Percentiles rank a stretch among this genome's conserved stretches.
These are phyloP conservation scores for Comarum palustre DNA, from an alignment of 306 rosid species.

Conservation along the genomic window DNA sequence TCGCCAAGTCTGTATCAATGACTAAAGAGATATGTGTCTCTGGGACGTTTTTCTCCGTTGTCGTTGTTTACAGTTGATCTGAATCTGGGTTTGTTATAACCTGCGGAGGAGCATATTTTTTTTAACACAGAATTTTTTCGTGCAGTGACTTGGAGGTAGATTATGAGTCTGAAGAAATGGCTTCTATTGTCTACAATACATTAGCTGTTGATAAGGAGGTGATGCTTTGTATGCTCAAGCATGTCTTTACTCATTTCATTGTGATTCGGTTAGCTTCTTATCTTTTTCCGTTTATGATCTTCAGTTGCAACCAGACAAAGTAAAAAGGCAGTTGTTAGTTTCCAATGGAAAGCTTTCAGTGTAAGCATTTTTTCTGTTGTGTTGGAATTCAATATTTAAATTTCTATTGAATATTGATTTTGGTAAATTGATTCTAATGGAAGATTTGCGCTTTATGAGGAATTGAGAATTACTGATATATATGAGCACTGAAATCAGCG, in stretches of 20 bases:
- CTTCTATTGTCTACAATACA: conserved; percentile 60
- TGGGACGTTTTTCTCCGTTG: not conserved
- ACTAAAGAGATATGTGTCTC: not conserved
- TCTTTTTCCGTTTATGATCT: conserved; percentile 24
- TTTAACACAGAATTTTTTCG: not conserved
- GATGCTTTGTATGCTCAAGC: conserved; percentile 22
- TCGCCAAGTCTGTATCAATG: not conserved
- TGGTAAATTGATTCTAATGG: not conserved
- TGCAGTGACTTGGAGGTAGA: conserved; percentile 83
- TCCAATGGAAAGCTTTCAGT: conserved; percentile 70
- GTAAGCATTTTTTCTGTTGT: conserved; percentile 38
- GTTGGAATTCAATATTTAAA: not conserved
- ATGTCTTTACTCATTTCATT: not conserved
- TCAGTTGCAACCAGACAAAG: conserved; percentile 95
- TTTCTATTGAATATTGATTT: not conserved
- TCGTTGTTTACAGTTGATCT: not conserved
- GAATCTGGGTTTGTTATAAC: not conserved
- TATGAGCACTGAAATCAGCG: not conserved
- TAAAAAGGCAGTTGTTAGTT: conserved; percentile 59
- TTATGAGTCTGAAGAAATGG: conserved; percentile 59
- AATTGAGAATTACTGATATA: not conserved
- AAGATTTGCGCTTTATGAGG: not conserved
- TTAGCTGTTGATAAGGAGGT: conserved; percentile 87
- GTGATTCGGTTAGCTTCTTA: conserved; percentile 7
- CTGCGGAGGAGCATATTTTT: not conserved